Conservation (phyloP, 805 yeast species). For the Nakazawaea siamensis region DNA sequence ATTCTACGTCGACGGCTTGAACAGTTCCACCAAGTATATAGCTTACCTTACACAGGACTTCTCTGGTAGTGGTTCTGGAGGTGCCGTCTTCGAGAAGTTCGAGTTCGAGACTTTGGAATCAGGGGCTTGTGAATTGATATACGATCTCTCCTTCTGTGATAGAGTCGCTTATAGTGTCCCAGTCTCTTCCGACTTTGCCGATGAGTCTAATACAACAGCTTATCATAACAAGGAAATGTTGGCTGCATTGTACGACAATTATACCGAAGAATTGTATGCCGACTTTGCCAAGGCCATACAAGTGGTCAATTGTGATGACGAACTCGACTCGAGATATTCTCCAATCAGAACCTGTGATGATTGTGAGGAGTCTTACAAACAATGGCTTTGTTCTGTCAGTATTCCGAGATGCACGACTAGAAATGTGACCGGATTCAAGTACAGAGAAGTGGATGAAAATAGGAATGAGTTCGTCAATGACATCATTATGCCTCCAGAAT, state of each 20-base stretch:
- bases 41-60: constrained; percentile 55
- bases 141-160: constrained; percentile 66
- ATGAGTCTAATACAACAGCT: constrained; percentile 13
- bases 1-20: constrained; percentile 53
- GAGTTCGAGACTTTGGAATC: constrained; percentile 46
- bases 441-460: constrained; percentile 40
- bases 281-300: constrained; percentile 74
- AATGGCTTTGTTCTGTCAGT: constrained; percentile 85
- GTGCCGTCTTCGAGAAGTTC: constrained; percentile 50
- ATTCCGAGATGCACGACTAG: constrained; percentile 78
- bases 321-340: constrained; percentile 58
- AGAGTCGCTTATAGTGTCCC: constrained; percentile 89
- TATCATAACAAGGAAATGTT: constrained; percentile 25
- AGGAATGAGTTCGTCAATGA: constrained; percentile 53
- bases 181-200: constrained; percentile 19
- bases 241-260: constrained; percentile 48
- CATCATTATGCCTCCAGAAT: constrained; percentile 41
- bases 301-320: constrained; percentile 68
- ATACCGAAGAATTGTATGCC: constrained; percentile 45
- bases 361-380: constrained; percentile 62
- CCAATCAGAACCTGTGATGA: constrained; percentile 67
- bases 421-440: constrained; percentile 32
- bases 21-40: constrained; percentile 50
- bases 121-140: constrained; percentile 64
- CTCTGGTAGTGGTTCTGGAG: constrained; percentile 39